Percentiles rank a stretch among this genome's conserved stretches.
Conservation (phyloP, 2,329 filamentous ascomycete species). For the Triangularia setosa region DNA sequence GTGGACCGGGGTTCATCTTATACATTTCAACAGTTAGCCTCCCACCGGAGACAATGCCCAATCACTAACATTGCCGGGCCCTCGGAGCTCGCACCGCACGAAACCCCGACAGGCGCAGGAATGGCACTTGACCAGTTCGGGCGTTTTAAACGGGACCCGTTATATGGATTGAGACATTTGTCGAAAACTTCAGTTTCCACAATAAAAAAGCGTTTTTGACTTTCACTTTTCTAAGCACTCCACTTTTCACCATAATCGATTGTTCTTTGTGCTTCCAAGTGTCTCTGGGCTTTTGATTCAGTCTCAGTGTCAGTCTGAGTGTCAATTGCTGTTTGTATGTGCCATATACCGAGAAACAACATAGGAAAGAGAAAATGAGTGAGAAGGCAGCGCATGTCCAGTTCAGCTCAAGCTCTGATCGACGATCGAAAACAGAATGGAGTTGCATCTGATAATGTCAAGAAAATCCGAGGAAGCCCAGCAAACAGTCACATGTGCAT, state of each 20-base stretch:
- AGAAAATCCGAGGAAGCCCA: not conserved
- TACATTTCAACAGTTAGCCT: not conserved
- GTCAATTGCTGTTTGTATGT: not conserved
- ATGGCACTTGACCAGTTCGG: not conserved
- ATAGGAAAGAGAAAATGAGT: not conserved
- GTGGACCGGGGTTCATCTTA: not conserved
- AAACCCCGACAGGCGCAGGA: slow-evolving; percentile 7
- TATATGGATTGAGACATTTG: slow-evolving; percentile 9
- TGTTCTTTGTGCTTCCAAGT: not conserved
- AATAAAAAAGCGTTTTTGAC: not conserved
- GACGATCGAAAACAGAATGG: not conserved
- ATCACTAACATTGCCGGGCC: slow-evolving; percentile 8
- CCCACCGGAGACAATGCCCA: not conserved
- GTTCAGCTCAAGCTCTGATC: not conserved
- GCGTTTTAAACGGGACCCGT: not conserved
- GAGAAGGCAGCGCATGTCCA: not conserved
- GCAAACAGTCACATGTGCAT: not conserved
- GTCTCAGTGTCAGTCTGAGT: not conserved
- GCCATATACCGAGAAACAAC: not conserved
- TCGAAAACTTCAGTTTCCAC: slow-evolving; percentile 7
- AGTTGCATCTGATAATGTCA: not conserved
- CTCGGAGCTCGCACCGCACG: slow-evolving; percentile 16
- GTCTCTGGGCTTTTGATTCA: not conserved
- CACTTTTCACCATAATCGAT: not conserved
- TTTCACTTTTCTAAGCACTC: not conserved